Evolutionary conservation across 2,329 filamentous ascomycete species (phyloP), one percentile per base, ranked within the genome.

Genomic region (Colletotrichum sp.): DNA sequence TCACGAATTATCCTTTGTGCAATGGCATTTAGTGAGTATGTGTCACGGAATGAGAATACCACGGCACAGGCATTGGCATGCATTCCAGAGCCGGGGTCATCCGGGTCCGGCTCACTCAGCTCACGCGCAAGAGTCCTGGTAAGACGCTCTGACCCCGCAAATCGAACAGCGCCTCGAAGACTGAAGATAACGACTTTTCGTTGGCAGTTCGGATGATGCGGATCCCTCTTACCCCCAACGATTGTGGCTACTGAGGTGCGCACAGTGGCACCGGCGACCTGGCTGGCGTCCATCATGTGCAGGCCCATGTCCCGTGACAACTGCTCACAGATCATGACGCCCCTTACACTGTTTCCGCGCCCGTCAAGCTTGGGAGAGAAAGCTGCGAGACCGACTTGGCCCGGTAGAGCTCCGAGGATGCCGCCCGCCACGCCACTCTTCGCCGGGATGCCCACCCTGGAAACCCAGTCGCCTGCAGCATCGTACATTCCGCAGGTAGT

Each of bases 391-490:
- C 90, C 90, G 4, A 87, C 85, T 0, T 80, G 82, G 48, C 85
- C 81, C 0, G 91, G 84, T 1, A 90, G 75, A 11, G 82, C 72
- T 0, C 72, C 59, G 8, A 77, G 85, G 81, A 77, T 79, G 1
- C 83, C 85, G 0, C 89, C 82, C 2, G 84, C 80, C 5, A 87
- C 80, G 48, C 90, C 87, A 8, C 82, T 78, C 5, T 80, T 72
- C 0, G 87, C 91, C 0, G 93, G 91, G 60, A 93, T 87, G 34
- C 89, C 88, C 5, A 93, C 91, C 74, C 93, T 88, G 2, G 89
- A 89, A 0, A 90, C 89, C 77, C 95, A 93, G 12, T 93, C 75
- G 2, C 93, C 87, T 0, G 91, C 92, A 22, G 90, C 86, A 77
- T 93, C 91, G 15, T 86, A 86, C 84, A 86, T 86, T 34, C 84